phyloP scores from a whole-genome alignment of 2,329 filamentous ascomycete genomes.

The Penicillium sp. region DNA sequence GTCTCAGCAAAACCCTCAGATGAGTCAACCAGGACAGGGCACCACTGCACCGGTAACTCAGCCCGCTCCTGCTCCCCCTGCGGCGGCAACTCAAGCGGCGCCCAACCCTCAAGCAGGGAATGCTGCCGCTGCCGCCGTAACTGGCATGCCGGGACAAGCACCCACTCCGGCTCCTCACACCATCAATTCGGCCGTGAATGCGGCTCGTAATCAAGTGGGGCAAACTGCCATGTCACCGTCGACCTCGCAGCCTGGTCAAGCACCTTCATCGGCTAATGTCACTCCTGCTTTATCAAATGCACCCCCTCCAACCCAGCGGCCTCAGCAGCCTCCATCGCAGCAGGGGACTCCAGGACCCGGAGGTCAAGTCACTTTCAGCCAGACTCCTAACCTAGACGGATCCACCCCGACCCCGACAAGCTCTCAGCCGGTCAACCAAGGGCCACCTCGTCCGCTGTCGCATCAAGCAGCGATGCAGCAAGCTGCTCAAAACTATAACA shows the following conservation, averaged over 20 bases:
- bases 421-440: conserved; percentile 33
- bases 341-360: conserved; percentile 28
- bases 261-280: conserved; percentile 29
- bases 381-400: conserved; percentile 32
- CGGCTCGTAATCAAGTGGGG: conserved; percentile 43
- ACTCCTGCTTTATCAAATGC: conserved; percentile 26
- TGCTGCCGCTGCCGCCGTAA: conserved; percentile 23
- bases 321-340: conserved; percentile 31
- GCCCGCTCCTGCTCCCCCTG: conserved; percentile 16
- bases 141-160: conserved; percentile 35
- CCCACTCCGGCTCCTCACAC: conserved; percentile 46
- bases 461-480: conserved; percentile 49
- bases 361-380: conserved; percentile 30
- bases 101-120: conserved; percentile 17
- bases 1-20: conserved; percentile 31
- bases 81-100: conserved; percentile 19
- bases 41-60: conserved; percentile 19
- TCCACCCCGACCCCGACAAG: conserved; percentile 34
- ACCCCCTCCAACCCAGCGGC: conserved; percentile 25
- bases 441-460: conserved; percentile 44
- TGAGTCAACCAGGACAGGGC: conserved; percentile 24
- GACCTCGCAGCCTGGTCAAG: conserved; percentile 34
- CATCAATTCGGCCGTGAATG: conserved; percentile 50
- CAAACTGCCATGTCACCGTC: conserved; percentile 40
- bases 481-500: conserved; percentile 45